These are phyloP conservation scores for Gossypium thurberi DNA, from an alignment of 345 rosid species.

Conservation along the genomic window DNA sequence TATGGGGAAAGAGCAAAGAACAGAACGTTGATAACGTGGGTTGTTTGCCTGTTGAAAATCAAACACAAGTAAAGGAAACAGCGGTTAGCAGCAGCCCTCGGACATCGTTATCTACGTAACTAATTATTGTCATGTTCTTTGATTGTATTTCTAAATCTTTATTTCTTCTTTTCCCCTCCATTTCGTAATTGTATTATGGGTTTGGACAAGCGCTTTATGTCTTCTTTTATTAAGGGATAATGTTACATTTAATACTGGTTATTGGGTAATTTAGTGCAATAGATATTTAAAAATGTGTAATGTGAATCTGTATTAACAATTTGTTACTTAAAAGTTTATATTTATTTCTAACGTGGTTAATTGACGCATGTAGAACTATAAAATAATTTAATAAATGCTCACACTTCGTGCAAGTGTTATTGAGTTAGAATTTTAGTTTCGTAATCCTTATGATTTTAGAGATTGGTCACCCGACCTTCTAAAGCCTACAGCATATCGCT, in stretches of 20 bases:
- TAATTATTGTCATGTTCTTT: background rate
- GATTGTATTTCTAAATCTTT: background rate
- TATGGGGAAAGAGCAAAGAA: conserved; percentile 24
- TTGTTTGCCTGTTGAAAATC: conserved; percentile 15
- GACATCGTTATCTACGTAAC: background rate
- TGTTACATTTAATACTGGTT: too few relatives aligned
- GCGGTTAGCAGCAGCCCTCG: background rate
- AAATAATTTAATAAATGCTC: too few relatives aligned
- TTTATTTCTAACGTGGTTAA: background rate
- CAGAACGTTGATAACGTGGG: conserved; percentile 8
- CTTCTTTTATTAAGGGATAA: too few relatives aligned
- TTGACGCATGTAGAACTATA: too few relatives aligned
- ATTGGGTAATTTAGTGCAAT: background rate
- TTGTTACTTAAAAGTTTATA: background rate
- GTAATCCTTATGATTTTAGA: too few relatives aligned
- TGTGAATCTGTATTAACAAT: too few relatives aligned
- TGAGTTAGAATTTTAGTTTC: too few relatives aligned
- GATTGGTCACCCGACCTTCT: too few relatives aligned
- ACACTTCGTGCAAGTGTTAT: too few relatives aligned
- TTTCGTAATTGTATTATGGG: background rate
- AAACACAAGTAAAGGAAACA: conserved; percentile 3
- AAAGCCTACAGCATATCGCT: too few relatives aligned
- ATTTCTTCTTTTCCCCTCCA: background rate
- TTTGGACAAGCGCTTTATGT: background rate
- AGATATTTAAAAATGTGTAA: background rate